Conservation (phyloP, 148 eudicot genomes). For the Rhododendron ovatum region DNA sequence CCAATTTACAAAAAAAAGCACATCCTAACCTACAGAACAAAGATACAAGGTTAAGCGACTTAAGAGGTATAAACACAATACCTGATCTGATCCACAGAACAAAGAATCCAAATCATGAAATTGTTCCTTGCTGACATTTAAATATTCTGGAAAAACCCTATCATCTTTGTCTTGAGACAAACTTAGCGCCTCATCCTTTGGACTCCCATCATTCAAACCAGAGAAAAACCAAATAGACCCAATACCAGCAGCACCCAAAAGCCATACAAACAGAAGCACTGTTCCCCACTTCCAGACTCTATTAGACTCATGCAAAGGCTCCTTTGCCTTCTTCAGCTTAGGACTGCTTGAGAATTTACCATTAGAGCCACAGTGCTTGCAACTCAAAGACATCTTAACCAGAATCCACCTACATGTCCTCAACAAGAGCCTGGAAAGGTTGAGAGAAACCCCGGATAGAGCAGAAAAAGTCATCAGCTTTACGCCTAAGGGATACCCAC, state of each 20-base stretch:
- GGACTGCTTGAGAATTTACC: slow-evolving; percentile 31
- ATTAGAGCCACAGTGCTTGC: slow-evolving; percentile 31
- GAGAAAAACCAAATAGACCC: slow-evolving; percentile 40
- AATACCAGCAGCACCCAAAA: slow-evolving; percentile 24
- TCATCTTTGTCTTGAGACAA: slow-evolving; percentile 20
- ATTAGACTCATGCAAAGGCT: slow-evolving; percentile 30
- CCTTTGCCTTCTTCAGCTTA: slow-evolving; percentile 41
- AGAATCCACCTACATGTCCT: slow-evolving; percentile 33
- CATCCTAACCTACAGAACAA: too few species aligned
- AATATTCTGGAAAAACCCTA: slow-evolving; percentile 3
- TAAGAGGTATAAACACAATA: background rate
- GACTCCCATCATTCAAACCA: slow-evolving; percentile 22
- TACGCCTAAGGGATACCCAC: background rate
- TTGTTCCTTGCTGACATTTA: slow-evolving; percentile 29
- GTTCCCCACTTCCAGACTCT: slow-evolving; percentile 39
- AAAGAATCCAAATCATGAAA: slow-evolving; percentile 17
- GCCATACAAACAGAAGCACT: slow-evolving; percentile 23
- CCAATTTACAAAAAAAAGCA: too few species aligned
- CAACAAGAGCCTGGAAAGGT: slow-evolving; percentile 25
- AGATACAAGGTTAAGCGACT: background rate
- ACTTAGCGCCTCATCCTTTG: slow-evolving; percentile 17
- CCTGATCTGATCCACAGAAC: slow-evolving; percentile 34
- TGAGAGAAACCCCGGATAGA: slow-evolving; percentile 24
- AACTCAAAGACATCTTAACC: slow-evolving; percentile 55
- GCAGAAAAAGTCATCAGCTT: slow-evolving; percentile 38